Percentiles rank a stretch among this genome's conserved stretches.
Evolutionary conservation across 164 flowering plant genomes (phyloP).

Genomic region (Tinospora cordifolia): DNA sequence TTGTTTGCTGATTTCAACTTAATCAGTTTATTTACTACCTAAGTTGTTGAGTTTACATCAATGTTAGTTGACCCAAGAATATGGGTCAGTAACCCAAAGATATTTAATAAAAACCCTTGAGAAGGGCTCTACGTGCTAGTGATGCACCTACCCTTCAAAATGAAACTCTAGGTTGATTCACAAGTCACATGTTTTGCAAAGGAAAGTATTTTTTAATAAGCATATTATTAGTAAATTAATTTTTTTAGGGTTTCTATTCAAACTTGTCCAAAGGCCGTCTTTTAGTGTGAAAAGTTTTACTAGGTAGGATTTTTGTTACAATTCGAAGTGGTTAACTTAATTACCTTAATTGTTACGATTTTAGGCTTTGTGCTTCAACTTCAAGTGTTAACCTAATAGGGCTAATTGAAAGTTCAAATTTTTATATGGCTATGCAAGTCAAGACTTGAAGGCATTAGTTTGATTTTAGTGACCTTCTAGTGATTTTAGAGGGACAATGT

Average conservation of each 20-base stretch:
- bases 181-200: too few species aligned
- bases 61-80: not conserved
- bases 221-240: not conserved
- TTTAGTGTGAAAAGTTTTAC: not conserved
- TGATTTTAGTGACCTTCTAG: not conserved
- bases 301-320: not conserved
- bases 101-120: too few species aligned
- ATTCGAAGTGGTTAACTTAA: not conserved
- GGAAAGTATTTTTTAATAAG: not conserved
- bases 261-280: too few species aligned
- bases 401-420: not conserved
- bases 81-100: not conserved
- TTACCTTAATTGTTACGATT: not conserved
- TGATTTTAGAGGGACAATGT: not conserved
- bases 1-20: not conserved
- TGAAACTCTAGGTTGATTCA: conserved; percentile 40
- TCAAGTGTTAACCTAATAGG: not conserved
- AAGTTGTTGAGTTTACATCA: not conserved
- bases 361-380: not conserved
- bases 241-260: too few species aligned
- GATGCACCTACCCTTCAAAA: conserved; percentile 47
- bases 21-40: not conserved
- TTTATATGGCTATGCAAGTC: not conserved
- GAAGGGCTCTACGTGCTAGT: conserved; percentile 47
- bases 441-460: not conserved